Percentiles rank a stretch among this genome's conserved stretches.
These are phyloP conservation scores for Tulasnella sp. DNA, from an alignment of 768 basidiomycete genomes.

Conservation along the genomic window DNA sequence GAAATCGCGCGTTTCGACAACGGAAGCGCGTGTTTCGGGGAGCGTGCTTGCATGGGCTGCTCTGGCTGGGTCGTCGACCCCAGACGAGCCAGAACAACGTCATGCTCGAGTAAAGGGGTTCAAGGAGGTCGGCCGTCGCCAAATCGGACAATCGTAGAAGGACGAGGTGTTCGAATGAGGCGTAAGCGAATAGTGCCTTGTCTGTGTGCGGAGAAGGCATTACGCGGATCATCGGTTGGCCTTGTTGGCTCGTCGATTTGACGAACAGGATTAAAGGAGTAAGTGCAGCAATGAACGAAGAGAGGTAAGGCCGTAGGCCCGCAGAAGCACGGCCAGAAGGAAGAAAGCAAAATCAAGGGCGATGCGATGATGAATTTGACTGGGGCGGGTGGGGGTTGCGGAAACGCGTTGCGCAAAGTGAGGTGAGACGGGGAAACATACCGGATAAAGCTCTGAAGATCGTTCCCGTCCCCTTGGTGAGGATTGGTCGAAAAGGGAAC, in stretches of 20 bases:
- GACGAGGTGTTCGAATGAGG: neutral
- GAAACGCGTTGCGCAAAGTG: conserved; percentile 15
- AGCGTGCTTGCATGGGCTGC: neutral
- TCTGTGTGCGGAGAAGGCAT: neutral
- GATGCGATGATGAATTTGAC: conserved; percentile 16
- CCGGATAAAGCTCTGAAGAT: conserved; percentile 31
- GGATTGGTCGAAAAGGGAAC: conserved; percentile 14
- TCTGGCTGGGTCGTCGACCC: neutral
- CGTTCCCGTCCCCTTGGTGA: conserved; percentile 17
- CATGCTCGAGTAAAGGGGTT: conserved; percentile 10
- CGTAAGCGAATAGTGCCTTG: neutral
- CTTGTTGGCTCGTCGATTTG: neutral
- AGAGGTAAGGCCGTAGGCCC: conserved; percentile 12
- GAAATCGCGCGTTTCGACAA: neutral
- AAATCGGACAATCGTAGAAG: conserved; percentile 10
- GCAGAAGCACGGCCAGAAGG: too few species aligned
- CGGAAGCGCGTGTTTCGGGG: conserved; percentile 8
- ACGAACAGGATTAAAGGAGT: conserved; percentile 13
- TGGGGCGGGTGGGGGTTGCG: neutral
- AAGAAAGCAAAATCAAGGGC: neutral
- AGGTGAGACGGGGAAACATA: conserved; percentile 13
- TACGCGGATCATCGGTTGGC: neutral
- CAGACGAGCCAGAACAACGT: conserved; percentile 13
- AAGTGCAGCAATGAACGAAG: conserved; percentile 3
- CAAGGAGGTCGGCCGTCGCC: neutral